Evolutionary conservation across 139 green algal species (phyloP).

Genomic region (Prasinococcaceae sp.): DNA sequence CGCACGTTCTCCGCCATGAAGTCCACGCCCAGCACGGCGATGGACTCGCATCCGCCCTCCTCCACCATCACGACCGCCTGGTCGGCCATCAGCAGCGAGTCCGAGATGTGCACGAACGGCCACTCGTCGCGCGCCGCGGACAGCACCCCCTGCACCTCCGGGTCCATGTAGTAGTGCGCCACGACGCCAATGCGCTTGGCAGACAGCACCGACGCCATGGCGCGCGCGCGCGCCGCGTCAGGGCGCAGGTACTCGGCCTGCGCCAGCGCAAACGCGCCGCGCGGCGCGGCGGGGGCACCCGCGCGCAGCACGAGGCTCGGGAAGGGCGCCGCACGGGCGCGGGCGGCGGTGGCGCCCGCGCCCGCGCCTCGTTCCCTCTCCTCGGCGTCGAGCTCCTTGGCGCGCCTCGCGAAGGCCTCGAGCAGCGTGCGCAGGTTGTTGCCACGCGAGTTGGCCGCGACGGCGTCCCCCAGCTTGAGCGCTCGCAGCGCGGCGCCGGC

Average conservation of each 20-base stretch:
- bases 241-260: constrained; percentile 50
- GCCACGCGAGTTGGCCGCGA: constrained; percentile 46
- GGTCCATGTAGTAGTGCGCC: constrained; percentile 99
- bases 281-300: constrained; percentile 19
- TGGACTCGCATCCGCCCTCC: constrained; percentile 61
- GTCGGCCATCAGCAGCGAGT: constrained; percentile 75
- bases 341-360: background rate
- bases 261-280: constrained; percentile 72
- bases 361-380: background rate
- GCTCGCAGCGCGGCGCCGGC: background rate
- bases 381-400: constrained; percentile 25
- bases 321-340: constrained; percentile 39
- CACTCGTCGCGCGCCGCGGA: constrained; percentile 49
- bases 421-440: constrained; percentile 75
- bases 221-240: constrained; percentile 27
- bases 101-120: constrained; percentile 87
- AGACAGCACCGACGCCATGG: constrained; percentile 42
- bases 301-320: constrained; percentile 67
- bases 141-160: constrained; percentile 90
- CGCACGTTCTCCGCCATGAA: constrained; percentile 98
- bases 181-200: constrained; percentile 91
- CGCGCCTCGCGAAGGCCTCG: constrained; percentile 48
- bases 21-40: constrained; percentile 91
- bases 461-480: constrained; percentile 5
- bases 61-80: constrained; percentile 45